Percentiles rank a stretch among this genome's conserved stretches.
phyloP scores from a whole-genome alignment of 2,329 filamentous ascomycete species.

The Monilinia polystroma region DNA sequence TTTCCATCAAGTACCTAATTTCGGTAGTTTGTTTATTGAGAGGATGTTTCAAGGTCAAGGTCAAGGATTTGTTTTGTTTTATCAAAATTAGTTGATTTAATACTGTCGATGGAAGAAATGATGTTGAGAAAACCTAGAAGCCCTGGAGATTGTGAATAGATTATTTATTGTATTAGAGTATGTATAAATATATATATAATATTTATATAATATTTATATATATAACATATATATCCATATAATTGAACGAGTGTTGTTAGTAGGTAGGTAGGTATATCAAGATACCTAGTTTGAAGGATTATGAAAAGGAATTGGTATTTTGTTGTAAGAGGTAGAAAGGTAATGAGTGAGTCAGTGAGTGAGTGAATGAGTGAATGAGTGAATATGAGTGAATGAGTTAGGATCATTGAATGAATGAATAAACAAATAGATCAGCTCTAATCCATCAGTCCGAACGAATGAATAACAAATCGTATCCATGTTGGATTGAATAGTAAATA shows the following conservation, averaged over 20 bases:
- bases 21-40: neutral
- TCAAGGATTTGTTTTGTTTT: conserved; percentile 6
- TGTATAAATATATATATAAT: no score
- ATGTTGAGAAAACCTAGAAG: neutral
- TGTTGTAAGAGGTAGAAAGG: neutral
- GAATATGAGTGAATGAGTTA: no score
- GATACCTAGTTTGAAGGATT: neutral
- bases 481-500: no score
- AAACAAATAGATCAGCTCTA: no score
- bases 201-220: neutral
- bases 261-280: neutral
- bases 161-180: neutral
- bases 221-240: neutral
- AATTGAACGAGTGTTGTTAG: conserved; percentile 2
- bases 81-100: conserved; percentile 1
- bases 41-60: neutral
- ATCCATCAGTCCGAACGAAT: no score
- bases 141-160: neutral
- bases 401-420: no score
- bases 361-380: no score
- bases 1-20: conserved; percentile 6
- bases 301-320: neutral
- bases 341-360: no score
- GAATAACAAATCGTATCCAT: no score
- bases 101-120: neutral